A percentile compares a stretch with the other conserved stretches of the same genome.
Conservation (phyloP, 345 rosid species). For the Eucalyptus virginea region DNA sequence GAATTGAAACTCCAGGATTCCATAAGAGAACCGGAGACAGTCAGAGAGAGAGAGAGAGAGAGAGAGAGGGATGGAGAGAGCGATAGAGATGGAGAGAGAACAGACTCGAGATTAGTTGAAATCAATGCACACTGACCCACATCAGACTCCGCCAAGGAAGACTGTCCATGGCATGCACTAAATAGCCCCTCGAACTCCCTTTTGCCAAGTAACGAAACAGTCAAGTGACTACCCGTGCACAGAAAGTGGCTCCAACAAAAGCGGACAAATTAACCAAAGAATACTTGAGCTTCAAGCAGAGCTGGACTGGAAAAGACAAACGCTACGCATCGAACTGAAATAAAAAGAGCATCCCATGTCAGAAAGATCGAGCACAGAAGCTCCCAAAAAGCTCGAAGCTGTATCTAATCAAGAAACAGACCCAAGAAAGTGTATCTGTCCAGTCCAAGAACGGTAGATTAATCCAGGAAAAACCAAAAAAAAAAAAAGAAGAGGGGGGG, state of each 20-base stretch:
- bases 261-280: not conserved
- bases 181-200: not conserved
- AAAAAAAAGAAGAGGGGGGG: not conserved
- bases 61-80: not conserved
- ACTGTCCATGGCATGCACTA: not conserved
- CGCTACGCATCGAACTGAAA: not conserved
- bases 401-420: not conserved
- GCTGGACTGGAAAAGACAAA: not conserved
- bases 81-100: not conserved
- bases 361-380: not conserved
- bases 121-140: not conserved
- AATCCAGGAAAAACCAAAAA: not conserved
- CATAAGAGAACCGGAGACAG: constrained; percentile 1
- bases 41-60: not conserved
- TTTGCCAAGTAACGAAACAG: not conserved
- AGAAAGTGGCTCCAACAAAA: not conserved
- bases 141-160: not conserved
- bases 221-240: not conserved
- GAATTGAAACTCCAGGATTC: constrained; percentile 33
- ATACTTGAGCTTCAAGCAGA: not conserved
- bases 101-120: not conserved
- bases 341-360: not conserved
- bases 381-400: not conserved
- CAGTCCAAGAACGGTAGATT: not conserved
- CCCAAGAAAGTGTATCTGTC: not conserved